Conservation (phyloP, 257 asterid genomes). For the Euphrasia confusa region DNA sequence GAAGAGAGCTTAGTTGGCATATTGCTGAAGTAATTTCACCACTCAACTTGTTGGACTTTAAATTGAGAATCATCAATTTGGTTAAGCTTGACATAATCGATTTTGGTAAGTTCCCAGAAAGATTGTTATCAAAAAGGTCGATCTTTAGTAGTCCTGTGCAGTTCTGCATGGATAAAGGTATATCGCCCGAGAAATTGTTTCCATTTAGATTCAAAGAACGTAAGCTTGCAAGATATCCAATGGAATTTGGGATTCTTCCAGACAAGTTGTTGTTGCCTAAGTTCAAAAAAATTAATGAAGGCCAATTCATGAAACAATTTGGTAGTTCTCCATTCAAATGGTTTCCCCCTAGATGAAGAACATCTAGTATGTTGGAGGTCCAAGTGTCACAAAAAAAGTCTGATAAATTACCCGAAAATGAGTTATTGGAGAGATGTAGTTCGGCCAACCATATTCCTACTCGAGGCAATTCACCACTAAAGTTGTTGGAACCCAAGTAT, state of each 20-base stretch:
- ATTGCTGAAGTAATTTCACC: conserved; percentile 27
- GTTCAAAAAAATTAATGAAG: conserved; percentile 11
- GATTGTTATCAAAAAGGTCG: conserved; percentile 27
- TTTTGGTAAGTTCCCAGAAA: conserved; percentile 29
- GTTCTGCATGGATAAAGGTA: conserved; percentile 27
- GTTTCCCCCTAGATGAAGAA: conserved; percentile 33
- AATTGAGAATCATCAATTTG: conserved; percentile 22
- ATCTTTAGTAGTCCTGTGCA: conserved; percentile 22
- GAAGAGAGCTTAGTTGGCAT: conserved; percentile 28
- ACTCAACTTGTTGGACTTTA: conserved; percentile 33
- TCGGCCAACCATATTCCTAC: background rate
- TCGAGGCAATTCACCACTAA: conserved; percentile 30
- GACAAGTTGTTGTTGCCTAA: conserved; percentile 27
- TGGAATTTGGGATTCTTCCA: conserved; percentile 17
- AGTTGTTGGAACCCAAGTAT: conserved; percentile 19
- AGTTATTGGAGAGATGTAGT: conserved; percentile 28
- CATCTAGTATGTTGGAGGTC: background rate
- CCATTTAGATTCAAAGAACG: conserved; percentile 22
- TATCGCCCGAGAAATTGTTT: conserved; percentile 28
- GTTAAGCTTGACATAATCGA: conserved; percentile 20
- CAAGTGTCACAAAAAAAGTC: conserved; percentile 25
- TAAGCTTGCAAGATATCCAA: conserved; percentile 16
- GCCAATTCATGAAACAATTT: conserved; percentile 37
- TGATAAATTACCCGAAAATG: conserved; percentile 18
- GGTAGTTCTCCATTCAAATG: conserved; percentile 29